A percentile compares a stretch with the other conserved stretches of the same genome.
Evolutionary conservation across 2,329 filamentous ascomycete genomes (phyloP).

Genomic region (Talaromyces sp.): DNA sequence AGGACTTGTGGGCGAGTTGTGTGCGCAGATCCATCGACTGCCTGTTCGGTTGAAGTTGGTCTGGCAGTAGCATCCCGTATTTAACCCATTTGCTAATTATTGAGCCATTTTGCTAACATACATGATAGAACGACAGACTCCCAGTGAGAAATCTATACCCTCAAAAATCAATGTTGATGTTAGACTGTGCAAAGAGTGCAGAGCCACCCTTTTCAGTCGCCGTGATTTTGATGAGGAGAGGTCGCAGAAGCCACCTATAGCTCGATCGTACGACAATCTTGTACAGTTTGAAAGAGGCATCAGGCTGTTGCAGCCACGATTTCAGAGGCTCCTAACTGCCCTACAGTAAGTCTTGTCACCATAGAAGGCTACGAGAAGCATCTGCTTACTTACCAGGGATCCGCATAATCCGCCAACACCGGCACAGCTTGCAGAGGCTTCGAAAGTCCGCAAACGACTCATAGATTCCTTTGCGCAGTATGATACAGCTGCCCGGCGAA

Average conservation of each 20-base stretch:
- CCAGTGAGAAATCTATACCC: slow-evolving; percentile 44
- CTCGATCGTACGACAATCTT: slow-evolving; percentile 78
- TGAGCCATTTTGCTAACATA: not conserved
- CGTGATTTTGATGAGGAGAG: slow-evolving; percentile 74
- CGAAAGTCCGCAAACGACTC: slow-evolving; percentile 82
- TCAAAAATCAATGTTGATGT: slow-evolving; percentile 70
- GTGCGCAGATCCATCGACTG: slow-evolving; percentile 80
- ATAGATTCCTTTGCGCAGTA: slow-evolving; percentile 89
- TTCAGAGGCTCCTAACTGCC: slow-evolving; percentile 70
- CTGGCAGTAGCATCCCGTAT: slow-evolving; percentile 68
- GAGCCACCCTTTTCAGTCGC: slow-evolving; percentile 64
- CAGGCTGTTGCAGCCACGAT: slow-evolving; percentile 72
- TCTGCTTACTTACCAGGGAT: slow-evolving; percentile 41
- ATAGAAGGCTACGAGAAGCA: not conserved
- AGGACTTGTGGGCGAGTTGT: slow-evolving; percentile 90
- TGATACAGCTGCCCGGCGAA: slow-evolving; percentile 72
- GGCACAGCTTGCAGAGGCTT: slow-evolving; percentile 76
- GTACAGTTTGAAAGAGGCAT: slow-evolving; percentile 87
- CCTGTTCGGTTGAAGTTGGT: slow-evolving; percentile 78
- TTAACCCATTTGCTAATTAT: slow-evolving; percentile 25
- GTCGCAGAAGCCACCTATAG: slow-evolving; percentile 65
- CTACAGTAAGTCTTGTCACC: slow-evolving; percentile 55
- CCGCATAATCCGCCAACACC: slow-evolving; percentile 62
- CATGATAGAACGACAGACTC: slow-evolving; percentile 13
- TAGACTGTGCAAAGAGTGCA: slow-evolving; percentile 90